A percentile compares a stretch with the other conserved stretches of the same genome.
These are phyloP conservation scores for Lumnitzera littorea DNA, from an alignment of 345 rosid species.

Conservation along the genomic window DNA sequence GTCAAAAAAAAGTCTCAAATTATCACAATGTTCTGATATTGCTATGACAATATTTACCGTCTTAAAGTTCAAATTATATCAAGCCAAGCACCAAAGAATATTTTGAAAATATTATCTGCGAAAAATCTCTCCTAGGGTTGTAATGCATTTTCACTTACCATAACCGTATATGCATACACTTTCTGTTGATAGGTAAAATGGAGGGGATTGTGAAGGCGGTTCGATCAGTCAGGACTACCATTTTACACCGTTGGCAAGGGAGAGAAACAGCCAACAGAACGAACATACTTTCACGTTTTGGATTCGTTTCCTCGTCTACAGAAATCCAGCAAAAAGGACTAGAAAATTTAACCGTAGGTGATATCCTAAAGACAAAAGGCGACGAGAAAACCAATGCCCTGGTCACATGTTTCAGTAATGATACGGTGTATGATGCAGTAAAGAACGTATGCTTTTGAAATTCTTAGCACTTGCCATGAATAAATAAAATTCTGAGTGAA, in stretches of 20 bases:
- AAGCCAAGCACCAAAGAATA: no score
- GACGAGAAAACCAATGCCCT: slow-evolving; percentile 46
- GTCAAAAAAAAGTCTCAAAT: no score
- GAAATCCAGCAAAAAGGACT: slow-evolving; percentile 51
- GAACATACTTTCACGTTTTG: slow-evolving; percentile 21
- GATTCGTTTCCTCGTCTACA: slow-evolving; percentile 22
- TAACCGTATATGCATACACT: neutral
- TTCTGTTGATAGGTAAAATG: slow-evolving; percentile 24
- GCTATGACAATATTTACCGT: no score
- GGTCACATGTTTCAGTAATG: slow-evolving; percentile 60
- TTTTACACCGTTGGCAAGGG: slow-evolving; percentile 19
- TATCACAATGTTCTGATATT: no score
- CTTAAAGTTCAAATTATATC: no score
- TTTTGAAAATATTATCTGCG: no score
- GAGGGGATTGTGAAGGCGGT: slow-evolving; percentile 30
- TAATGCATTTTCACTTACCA: neutral
- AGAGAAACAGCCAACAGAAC: slow-evolving; percentile 6
- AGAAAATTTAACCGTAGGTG: slow-evolving; percentile 72
- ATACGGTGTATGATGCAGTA: slow-evolving; percentile 62
- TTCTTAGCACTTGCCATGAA: neutral
- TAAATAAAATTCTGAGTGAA: neutral
- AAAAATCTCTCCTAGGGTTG: neutral
- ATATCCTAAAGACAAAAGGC: slow-evolving; percentile 59
- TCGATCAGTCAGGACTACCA: slow-evolving; percentile 25
- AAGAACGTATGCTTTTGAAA: slow-evolving; percentile 43